Evolutionary conservation across 345 rosid genomes (phyloP).

Genomic region (Sisymbrium irio): DNA sequence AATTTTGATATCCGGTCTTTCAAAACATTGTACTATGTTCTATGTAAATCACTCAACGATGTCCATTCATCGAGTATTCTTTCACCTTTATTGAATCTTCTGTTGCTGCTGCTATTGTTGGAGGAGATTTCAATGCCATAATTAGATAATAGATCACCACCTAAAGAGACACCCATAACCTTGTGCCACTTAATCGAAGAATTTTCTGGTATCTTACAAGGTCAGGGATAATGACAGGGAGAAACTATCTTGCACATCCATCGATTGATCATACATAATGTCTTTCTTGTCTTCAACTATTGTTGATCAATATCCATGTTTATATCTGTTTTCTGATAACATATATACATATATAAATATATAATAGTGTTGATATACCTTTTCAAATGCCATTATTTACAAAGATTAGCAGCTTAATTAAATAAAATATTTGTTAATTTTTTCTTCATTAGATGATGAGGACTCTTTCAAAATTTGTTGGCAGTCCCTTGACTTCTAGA

Average conservation of each 20-base stretch:
- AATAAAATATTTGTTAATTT: too few species aligned
- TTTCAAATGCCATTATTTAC: too few species aligned
- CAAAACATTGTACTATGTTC: too few species aligned
- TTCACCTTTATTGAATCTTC: neutral
- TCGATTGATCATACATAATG: neutral
- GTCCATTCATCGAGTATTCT: neutral
- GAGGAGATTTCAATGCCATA: too few species aligned
- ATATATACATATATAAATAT: neutral
- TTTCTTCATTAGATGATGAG: too few species aligned
- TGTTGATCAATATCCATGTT: neutral
- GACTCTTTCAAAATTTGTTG: too few species aligned
- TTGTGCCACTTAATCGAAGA: neutral
- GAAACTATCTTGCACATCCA: neutral
- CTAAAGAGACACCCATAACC: neutral
- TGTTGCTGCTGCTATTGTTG: neutral
- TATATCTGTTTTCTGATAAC: neutral
- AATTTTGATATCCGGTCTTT: too few species aligned
- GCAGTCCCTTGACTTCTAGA: too few species aligned
- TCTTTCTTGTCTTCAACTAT: neutral
- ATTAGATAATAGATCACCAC: neutral
- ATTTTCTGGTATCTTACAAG: neutral
- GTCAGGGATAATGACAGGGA: neutral
- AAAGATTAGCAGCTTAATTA: too few species aligned
- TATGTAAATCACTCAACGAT: neutral
- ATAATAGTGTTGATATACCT: too few species aligned